Evolutionary conservation across 2,329 filamentous ascomycete species (phyloP).

Genomic region (Tympanopsis confertula): DNA sequence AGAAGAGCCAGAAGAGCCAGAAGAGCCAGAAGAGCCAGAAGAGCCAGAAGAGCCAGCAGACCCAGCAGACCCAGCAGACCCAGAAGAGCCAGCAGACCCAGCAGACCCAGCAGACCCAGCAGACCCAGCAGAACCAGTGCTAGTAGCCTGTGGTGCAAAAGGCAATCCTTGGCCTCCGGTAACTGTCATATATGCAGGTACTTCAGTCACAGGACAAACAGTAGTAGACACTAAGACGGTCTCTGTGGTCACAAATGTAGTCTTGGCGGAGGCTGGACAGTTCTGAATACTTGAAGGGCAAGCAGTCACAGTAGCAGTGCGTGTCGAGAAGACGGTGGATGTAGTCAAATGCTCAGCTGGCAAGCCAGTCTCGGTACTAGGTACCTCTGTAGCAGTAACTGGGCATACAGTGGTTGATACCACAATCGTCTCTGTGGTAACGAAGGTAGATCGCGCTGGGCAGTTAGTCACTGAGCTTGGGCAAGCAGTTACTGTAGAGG

Average conservation of each 20-base stretch:
- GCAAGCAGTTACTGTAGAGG: slow-evolving; percentile 8
- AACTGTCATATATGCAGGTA: neutral
- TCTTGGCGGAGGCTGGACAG: neutral
- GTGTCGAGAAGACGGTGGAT: neutral
- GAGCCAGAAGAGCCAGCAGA: too few species aligned
- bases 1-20: too few species aligned
- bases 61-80: too few species aligned
- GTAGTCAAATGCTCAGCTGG: neutral
- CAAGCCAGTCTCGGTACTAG: neutral
- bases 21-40: too few species aligned
- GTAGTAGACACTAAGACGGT: neutral
- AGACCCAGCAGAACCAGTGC: too few species aligned
- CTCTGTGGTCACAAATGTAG: neutral
- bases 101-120: too few species aligned
- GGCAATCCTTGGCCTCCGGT: too few species aligned
- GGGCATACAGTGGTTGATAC: slow-evolving; percentile 7
- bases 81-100: too few species aligned
- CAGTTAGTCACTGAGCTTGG: slow-evolving; percentile 8
- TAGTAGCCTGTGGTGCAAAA: too few species aligned
- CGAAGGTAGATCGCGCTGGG: slow-evolving; percentile 5
- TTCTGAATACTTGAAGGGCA: neutral
- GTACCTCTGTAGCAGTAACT: slow-evolving; percentile 2
- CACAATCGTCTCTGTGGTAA: slow-evolving; percentile 8
- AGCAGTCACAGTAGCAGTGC: neutral
- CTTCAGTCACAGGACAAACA: neutral